Evolutionary conservation across 2,329 filamentous ascomycete genomes (phyloP), one percentile per base, ranked within the genome.

Genomic region (Chrysoporthe puriensis): DNA sequence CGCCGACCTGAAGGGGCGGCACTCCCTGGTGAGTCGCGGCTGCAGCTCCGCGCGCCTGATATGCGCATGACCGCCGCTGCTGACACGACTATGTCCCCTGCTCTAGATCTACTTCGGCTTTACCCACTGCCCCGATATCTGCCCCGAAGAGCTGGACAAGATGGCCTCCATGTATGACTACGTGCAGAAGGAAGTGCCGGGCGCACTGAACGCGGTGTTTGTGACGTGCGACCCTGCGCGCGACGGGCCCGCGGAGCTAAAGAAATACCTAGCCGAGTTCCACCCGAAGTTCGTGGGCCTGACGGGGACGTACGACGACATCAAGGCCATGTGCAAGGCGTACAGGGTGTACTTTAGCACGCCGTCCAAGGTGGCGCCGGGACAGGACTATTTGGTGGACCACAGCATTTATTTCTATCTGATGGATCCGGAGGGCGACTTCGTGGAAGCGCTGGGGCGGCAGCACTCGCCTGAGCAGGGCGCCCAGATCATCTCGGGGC

Each of bases 331-430:
- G 66, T 99, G 96, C 85, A 98, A 97, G 84, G 91, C 91, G 72
- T 99, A 98, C 79, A 86, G 96, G 26, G 96, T 99, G 65, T 99
- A 99, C 82, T 99, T 99, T 76, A 96, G 92, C 76, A 99, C 96
- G 60, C 96, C 96, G 44, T 85, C 88, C 73, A 87, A 94, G 71
- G 92, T 98, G 66, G 91, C 94, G 84, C 91, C 94, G 0, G 96
- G 95, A 1, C 92, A 97, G 83, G 96, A 99, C 79, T 99, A 99
- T 78, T 80, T 99, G 74, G 96, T 99, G 14, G 96, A 99, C 79
- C 96, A 99, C 82, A 97, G 94, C 79, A 99, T 99, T 73, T 99
- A 99, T 84, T 99, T 99, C 76, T 99, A 99, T 79, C 82, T 99
- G 73, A 99, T 99, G 96, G 96, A 98, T 78, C 96, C 96, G 0